Base-by-base conservation (phyloP, 352 stramenopile species). In the Phytophthora pinifolia region DNA sequence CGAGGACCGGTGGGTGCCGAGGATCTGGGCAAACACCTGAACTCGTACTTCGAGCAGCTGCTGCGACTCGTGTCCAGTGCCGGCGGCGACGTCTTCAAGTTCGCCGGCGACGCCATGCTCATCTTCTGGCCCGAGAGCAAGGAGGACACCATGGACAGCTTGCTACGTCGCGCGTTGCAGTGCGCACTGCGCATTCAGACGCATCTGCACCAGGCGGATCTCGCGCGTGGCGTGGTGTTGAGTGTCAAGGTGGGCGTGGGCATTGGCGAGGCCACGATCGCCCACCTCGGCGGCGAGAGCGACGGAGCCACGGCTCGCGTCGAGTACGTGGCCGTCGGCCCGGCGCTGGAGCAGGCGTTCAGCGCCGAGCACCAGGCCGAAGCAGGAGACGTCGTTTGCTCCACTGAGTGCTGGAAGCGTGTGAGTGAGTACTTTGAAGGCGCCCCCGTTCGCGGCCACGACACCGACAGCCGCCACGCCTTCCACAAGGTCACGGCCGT, bases 201-300 rank as follows among this genome's bases (percentile, higher is more conserved):
- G n/a, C 69, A 95, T 44, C 59, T 98, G 33, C 78, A 97, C 65
- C 59, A 92, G 41, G 86, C 83, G 3, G 80, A 96, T 57, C 72
- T 97, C 10, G 89, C 82, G 4, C 76, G 71, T 9, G 83, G 82
- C 18, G 90, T 97, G 3, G 81, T 92, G 29, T 63, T 98, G n/a
- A 96, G 85, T 61, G 91, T 97, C n/a, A 98, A 98, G 65, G 96
- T 97, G 49, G 92, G 92, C 10, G 89, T 98, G 36, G 92, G 92
- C 12, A 81, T 97, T 22, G 92, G 92, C 9, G 73, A 83, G 46
- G 79, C 83, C 47, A 95, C 83, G 15, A 89, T 95, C 46, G 85
- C 83, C 17, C 90, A 98, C 48, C 68, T 98, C 2, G 92, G 92
- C 17, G 92, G 92, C 10, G 78, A 90, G 51, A 89, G 76, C 30